Evolutionary conservation across 2,329 filamentous ascomycete species (phyloP).

Genomic region (Cytospora mali): DNA sequence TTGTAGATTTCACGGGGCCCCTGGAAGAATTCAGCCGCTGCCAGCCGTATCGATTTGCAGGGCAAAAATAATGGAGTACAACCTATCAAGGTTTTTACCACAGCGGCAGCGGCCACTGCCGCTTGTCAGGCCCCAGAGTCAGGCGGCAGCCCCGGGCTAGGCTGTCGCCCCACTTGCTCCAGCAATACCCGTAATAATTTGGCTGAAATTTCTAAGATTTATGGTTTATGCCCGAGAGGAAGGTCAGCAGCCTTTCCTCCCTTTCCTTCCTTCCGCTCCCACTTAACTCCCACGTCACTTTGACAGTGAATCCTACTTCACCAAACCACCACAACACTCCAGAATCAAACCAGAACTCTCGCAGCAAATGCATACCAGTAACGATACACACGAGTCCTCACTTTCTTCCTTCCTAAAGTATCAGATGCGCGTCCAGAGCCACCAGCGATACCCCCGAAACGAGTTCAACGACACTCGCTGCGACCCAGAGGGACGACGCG

Average conservation of each 20-base stretch:
- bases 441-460: constrained; percentile 52
- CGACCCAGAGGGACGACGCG: constrained; percentile 62
- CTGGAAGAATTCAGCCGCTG: neutral
- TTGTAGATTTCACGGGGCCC: too few species aligned
- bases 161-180: neutral
- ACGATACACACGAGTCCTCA: constrained; percentile 42
- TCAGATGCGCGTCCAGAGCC: constrained; percentile 60
- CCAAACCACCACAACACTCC: constrained; percentile 27
- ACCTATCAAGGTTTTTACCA: constrained; percentile 11
- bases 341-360: constrained; percentile 29
- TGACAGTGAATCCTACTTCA: constrained; percentile 27
- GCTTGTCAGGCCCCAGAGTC: neutral
- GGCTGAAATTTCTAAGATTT: constrained; percentile 9
- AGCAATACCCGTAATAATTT: neutral
- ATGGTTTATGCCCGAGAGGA: constrained; percentile 3
- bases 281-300: constrained; percentile 12
- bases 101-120: neutral
- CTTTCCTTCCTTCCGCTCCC: constrained; percentile 12
- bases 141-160: constrained; percentile 2
- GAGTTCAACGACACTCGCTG: constrained; percentile 55
- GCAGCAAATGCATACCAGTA: constrained; percentile 62
- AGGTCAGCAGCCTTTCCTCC: neutral
- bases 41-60: constrained; percentile 7
- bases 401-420: constrained; percentile 54
- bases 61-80: neutral